Conservation (phyloP, 257 asterid species). For the Scutellaria barbata region DNA sequence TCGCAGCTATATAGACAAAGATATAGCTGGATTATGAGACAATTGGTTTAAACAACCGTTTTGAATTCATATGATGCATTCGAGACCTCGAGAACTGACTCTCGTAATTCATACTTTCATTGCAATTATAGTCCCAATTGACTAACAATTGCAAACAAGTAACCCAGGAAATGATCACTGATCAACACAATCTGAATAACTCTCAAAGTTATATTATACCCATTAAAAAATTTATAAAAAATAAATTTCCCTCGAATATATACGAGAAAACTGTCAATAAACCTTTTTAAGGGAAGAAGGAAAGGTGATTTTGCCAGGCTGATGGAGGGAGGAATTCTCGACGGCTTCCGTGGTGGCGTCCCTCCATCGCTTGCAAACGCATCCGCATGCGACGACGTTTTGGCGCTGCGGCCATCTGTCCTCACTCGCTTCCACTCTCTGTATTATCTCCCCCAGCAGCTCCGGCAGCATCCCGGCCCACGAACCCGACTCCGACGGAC, state of each 20-base stretch:
- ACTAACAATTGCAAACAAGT: constrained; percentile 12
- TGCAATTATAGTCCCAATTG: constrained; percentile 25
- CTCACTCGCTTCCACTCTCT: constrained; percentile 74
- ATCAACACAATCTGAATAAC: constrained; percentile 16
- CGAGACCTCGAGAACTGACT: background rate
- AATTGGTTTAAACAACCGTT: background rate
- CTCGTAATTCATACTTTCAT: background rate
- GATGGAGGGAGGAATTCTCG: constrained; percentile 47
- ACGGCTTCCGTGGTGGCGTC: constrained; percentile 76
- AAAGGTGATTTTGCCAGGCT: constrained; percentile 73
- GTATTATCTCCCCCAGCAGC: constrained; percentile 72
- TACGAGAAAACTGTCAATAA: background rate
- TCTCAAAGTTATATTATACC: background rate
- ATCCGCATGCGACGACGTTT: constrained; percentile 84
- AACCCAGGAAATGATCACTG: background rate
- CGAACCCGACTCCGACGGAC: constrained; percentile 38
- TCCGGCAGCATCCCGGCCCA: constrained; percentile 93
- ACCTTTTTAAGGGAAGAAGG: constrained; percentile 96
- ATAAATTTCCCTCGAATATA: background rate
- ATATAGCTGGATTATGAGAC: background rate
- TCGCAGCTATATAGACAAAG: constrained; percentile 2
- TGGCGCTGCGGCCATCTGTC: constrained; percentile 84
- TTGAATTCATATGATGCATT: background rate
- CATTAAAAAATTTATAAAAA: background rate
- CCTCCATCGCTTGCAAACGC: constrained; percentile 95